These are phyloP conservation scores for Hanseniaspora pseudoguilliermondii DNA, from an alignment of 805 yeast genomes.

Conservation along the genomic window DNA sequence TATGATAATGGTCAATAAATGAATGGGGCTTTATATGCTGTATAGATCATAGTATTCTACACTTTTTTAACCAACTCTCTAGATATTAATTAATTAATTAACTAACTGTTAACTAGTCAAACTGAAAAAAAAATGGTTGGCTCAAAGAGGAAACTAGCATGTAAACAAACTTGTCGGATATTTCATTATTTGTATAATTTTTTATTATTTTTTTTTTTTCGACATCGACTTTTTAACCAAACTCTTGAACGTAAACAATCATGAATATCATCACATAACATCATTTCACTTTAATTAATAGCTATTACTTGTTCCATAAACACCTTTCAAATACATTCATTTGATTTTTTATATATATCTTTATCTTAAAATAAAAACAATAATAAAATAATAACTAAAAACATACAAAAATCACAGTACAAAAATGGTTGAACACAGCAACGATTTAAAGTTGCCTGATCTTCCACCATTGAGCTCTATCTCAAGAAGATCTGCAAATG, in stretches of 20 bases:
- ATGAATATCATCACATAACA: neutral
- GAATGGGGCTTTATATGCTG: neutral
- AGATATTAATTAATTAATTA: neutral
- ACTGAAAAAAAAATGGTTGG: too few species aligned
- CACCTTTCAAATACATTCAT: too few species aligned
- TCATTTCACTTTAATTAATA: too few species aligned
- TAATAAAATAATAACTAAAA: neutral
- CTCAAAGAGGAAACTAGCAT: neutral
- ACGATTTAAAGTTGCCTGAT: slow-evolving; percentile 1
- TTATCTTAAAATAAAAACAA: neutral
- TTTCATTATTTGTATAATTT: neutral
- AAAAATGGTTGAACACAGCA: neutral
- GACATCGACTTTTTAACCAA: neutral
- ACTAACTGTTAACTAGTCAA: too few species aligned
- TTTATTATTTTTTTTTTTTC: neutral
- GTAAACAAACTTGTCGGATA: neutral
- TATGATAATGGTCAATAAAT: neutral
- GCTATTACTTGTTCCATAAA: too few species aligned
- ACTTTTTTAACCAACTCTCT: neutral
- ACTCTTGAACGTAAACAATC: neutral
- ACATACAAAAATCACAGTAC: neutral
- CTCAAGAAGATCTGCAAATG: slow-evolving; percentile 2
- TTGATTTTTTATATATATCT: too few species aligned
- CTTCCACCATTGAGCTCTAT: slow-evolving; percentile 10
- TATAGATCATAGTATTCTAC: neutral